Base-by-base conservation (phyloP, 2,329 filamentous ascomycete genomes). In the Penicillium sp. region DNA sequence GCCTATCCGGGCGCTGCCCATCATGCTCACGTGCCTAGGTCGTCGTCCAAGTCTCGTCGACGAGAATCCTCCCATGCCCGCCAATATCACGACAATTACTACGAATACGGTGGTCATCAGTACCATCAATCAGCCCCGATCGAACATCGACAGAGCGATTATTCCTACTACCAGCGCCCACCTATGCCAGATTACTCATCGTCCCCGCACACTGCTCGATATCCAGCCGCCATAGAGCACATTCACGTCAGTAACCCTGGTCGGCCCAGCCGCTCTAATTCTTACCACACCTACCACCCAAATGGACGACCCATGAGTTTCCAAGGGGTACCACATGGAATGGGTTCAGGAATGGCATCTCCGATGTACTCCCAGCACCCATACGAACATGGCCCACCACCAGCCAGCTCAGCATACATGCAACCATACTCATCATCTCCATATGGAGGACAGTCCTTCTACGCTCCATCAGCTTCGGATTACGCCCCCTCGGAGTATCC, bases 251-350 rank as follows among this genome's bases (percentile, higher is more conserved):
- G 44, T 56, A 69, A 64, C 52, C 63, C 57, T 12, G 66, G 63
- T 51, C 71, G 71, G 40, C 53, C 61, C 25, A 57, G 60, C 57
- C 69, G 70, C 33, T 69, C 74, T 22, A 66, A 66, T 54, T 64
- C 73, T n/a, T 74, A 76, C 50, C 69, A 74, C 51, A 62, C 67
- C 25, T 72, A 73, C 41, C 72, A 76, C 55, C 42, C 69, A 40
- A 64, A 65, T 58, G 62, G 61, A 36, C 68, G 74, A 48, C 75
- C 76, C 14, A 53, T 73, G 47, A 77, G 75, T 55, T 75, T 69
- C 54, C 74, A 77, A 57, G 72, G 69, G 10, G 63, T 68, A 52
- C 58, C 65, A 30, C 69, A 68, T 30, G 70, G 72, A 36, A 66
- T 70, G 61, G 63, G 60, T 8, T 62, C 56, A 11, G 61, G 68